These are phyloP conservation scores for Microcyclosporella mali DNA, from an alignment of 2,329 filamentous ascomycete genomes.

Conservation along the genomic window DNA sequence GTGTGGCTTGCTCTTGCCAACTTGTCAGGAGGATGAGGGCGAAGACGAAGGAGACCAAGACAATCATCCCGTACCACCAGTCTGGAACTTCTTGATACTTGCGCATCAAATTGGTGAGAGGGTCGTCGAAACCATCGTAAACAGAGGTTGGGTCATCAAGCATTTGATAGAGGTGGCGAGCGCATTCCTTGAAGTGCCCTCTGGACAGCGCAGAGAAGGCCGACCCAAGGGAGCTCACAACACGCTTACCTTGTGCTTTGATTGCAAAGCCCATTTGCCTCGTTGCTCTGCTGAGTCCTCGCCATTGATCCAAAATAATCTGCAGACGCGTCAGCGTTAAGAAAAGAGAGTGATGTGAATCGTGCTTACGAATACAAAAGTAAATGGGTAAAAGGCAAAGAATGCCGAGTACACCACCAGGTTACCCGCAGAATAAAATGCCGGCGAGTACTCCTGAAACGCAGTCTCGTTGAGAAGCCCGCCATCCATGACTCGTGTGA, in stretches of 20 bases:
- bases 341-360: slow-evolving; percentile 67
- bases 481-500: slow-evolving; percentile 73
- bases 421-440: slow-evolving; percentile 47
- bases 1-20: slow-evolving; percentile 78
- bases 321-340: slow-evolving; percentile 80
- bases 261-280: too few species aligned
- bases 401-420: too few species aligned
- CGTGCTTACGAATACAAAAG: too few species aligned
- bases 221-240: too few species aligned
- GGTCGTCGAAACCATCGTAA: slow-evolving; percentile 52
- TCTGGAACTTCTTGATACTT: slow-evolving; percentile 75
- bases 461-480: slow-evolving; percentile 71
- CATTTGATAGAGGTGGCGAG: too few species aligned
- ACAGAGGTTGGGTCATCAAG: too few species aligned
- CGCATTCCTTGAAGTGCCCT: too few species aligned
- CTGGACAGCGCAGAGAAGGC: too few species aligned
- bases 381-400: too few species aligned
- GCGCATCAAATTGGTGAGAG: slow-evolving; percentile 78
- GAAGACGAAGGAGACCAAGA: slow-evolving; percentile 18
- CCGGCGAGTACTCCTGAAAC: slow-evolving; percentile 72
- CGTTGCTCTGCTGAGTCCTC: too few species aligned
- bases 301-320: too few species aligned
- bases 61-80: slow-evolving; percentile 57
- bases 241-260: too few species aligned
- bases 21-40: slow-evolving; percentile 42